Conservation (phyloP, 2,329 filamentous ascomycete species). For the Paecilomyces formosus region DNA sequence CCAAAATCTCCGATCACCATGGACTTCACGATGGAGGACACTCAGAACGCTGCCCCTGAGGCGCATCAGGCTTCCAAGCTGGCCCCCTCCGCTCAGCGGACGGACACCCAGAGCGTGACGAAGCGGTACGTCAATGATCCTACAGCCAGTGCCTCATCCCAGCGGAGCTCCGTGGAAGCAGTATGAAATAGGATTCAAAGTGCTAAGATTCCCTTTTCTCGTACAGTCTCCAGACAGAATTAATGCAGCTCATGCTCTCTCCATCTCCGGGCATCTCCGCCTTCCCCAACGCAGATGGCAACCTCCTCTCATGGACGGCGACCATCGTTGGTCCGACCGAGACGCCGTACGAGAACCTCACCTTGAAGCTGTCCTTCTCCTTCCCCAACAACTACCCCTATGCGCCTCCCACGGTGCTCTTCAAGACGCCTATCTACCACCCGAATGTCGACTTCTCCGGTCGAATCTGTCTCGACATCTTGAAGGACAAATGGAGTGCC, state of each 20-base stretch:
- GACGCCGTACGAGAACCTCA: slow-evolving; percentile 82
- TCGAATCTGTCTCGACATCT: slow-evolving; percentile 92
- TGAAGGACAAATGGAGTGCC: slow-evolving; percentile 98
- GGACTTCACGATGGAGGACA: slow-evolving; percentile 53
- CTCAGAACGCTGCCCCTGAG: slow-evolving; percentile 61
- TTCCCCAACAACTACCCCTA: slow-evolving; percentile 95
- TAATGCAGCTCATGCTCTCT: slow-evolving; percentile 98
- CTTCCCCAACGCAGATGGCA: slow-evolving; percentile 83
- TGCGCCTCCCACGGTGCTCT: slow-evolving; percentile 79
- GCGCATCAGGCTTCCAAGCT: slow-evolving; percentile 57
- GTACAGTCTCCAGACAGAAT: slow-evolving; percentile 80
- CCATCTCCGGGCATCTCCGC: slow-evolving; percentile 89
- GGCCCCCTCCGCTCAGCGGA: slow-evolving; percentile 45
- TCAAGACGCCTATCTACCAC: slow-evolving; percentile 98
- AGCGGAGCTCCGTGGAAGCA: neutral
- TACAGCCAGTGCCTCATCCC: neutral
- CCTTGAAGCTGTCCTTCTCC: slow-evolving; percentile 83
- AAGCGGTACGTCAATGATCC: slow-evolving; percentile 55
- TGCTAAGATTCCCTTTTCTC: neutral
- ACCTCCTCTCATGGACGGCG: slow-evolving; percentile 86
- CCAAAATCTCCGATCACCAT: slow-evolving; percentile 23
- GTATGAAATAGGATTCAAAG: neutral
- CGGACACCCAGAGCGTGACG: slow-evolving; percentile 66
- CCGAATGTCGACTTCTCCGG: slow-evolving; percentile 97
- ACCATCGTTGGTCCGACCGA: slow-evolving; percentile 87